Percentiles rank a stretch among this genome's conserved stretches.
Evolutionary conservation across 805 yeast genomes (phyloP).

Genomic region (Komagataella ulmi): DNA sequence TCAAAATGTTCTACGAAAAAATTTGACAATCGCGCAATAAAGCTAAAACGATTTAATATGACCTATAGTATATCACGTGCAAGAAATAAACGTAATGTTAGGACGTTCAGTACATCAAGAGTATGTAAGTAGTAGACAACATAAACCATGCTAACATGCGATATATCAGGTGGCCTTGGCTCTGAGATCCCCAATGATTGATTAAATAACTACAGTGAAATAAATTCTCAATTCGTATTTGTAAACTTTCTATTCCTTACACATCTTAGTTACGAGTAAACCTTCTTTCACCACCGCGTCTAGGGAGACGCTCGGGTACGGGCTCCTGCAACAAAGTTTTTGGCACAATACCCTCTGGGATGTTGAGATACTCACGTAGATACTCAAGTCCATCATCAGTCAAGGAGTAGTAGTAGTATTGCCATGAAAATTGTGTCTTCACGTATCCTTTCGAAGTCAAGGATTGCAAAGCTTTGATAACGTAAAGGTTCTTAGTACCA

Average conservation of each 20-base stretch:
- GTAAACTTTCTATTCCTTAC: not conserved
- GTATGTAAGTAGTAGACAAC: not conserved
- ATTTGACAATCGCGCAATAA: not conserved
- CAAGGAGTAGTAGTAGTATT: constrained; percentile 99
- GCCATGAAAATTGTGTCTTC: constrained; percentile 99
- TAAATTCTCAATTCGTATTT: not conserved
- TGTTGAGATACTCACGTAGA: constrained; percentile 95
- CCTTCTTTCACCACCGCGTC: constrained; percentile 45
- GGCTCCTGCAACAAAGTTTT: constrained; percentile 93
- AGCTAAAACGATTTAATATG: not conserved
- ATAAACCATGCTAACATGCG: not conserved
- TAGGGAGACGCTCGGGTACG: constrained; percentile 61
- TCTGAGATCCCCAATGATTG: not conserved
- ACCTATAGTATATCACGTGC: not conserved
- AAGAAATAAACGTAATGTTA: too few species aligned
- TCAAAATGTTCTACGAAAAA: not conserved
- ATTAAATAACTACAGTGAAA: not conserved
- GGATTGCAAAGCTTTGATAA: constrained; percentile 98
- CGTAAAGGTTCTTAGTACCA: constrained; percentile 95
- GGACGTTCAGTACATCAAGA: not conserved
- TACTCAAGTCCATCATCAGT: constrained; percentile 99
- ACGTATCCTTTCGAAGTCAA: constrained; percentile 98
- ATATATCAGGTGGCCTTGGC: too few species aligned
- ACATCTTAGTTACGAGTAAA: not conserved
- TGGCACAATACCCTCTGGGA: constrained; percentile 98